Conservation (phyloP, 352 stramenopile species). For the Phytophthora hybrid region DNA sequence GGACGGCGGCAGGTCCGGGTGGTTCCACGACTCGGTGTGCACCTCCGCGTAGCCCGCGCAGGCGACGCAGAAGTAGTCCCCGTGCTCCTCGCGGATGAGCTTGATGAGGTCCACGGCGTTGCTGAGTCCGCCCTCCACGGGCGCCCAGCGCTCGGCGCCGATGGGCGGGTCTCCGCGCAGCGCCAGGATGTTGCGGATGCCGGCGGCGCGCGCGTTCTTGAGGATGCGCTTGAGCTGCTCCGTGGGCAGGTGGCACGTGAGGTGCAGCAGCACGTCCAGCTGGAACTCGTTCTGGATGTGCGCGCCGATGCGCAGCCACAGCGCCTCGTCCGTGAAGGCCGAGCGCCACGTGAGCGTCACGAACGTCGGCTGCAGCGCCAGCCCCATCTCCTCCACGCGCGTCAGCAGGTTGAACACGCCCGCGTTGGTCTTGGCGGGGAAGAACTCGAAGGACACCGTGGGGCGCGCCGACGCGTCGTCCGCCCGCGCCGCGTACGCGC, state of each 20-base stretch:
- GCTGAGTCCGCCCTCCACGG: slow-evolving; percentile 90
- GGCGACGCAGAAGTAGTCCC: slow-evolving; percentile 97
- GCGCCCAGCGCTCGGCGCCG: slow-evolving; percentile 88
- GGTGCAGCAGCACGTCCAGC: slow-evolving; percentile 82
- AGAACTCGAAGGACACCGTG: slow-evolving; percentile 90
- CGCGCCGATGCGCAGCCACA: slow-evolving; percentile 92
- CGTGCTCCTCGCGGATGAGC: slow-evolving; percentile 96
- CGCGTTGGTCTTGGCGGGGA: slow-evolving; percentile 87
- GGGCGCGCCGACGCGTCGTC: slow-evolving; percentile 49
- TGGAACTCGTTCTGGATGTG: slow-evolving; percentile 90
- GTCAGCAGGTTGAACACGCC: slow-evolving; percentile 87
- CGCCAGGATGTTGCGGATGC: slow-evolving; percentile 99
- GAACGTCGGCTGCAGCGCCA: slow-evolving; percentile 87
- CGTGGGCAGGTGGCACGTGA: slow-evolving; percentile 80
- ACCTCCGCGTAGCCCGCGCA: slow-evolving; percentile 98
- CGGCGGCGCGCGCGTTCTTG: slow-evolving; percentile 68
- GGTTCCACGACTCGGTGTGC: slow-evolving; percentile 88
- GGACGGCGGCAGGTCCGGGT: slow-evolving; percentile 82
- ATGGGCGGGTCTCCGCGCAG: slow-evolving; percentile 96
- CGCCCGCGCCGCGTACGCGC: slow-evolving; percentile 52
- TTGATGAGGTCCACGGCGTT: slow-evolving; percentile 97
- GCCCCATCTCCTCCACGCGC: slow-evolving; percentile 88
- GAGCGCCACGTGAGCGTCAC: slow-evolving; percentile 92
- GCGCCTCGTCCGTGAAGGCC: slow-evolving; percentile 88
- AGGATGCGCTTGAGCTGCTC: slow-evolving; percentile 75